A percentile compares a stretch with the other conserved stretches of the same genome.
These are phyloP conservation scores for Rosa multiflora DNA, from an alignment of 306 rosid genomes.

Conservation along the genomic window DNA sequence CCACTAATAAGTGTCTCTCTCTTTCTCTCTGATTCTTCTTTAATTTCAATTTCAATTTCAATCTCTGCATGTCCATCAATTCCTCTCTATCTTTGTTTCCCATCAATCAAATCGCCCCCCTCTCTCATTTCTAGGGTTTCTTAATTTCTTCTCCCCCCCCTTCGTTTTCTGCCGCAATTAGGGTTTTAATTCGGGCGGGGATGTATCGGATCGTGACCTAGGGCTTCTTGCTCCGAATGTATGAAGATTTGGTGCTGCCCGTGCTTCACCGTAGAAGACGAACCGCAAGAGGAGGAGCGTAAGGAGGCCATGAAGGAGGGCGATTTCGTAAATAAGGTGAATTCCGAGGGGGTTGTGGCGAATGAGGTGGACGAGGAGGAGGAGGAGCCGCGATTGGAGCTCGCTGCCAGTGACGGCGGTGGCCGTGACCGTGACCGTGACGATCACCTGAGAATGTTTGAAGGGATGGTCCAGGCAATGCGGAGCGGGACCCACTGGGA, in stretches of 20 bases:
- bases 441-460: constrained; percentile 35
- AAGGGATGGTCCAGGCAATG: constrained; percentile 44
- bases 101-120: not conserved
- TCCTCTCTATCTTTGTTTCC: not conserved
- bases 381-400: constrained; percentile 17
- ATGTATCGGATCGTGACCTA: constrained; percentile 62
- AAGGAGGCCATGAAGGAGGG: constrained; percentile 19
- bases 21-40: not conserved
- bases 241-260: constrained; percentile 82
- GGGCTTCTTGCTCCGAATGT: constrained; percentile 44
- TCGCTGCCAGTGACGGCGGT: constrained; percentile 8
- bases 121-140: constrained; percentile 57
- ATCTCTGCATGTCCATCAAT: constrained; percentile 2
- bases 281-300: constrained; percentile 32
- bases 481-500: constrained; percentile 35
- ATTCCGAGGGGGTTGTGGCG: constrained; percentile 24
- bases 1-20: constrained; percentile 18
- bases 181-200: constrained; percentile 20
- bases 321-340: constrained; percentile 34
- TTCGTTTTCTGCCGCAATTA: constrained; percentile 16
- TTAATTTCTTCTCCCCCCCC: not conserved
- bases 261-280: constrained; percentile 66
- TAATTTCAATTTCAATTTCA: constrained; percentile 6
- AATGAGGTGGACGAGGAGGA: constrained; percentile 26
- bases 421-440: constrained; percentile 8